phyloP scores from a whole-genome alignment of 305 asterid species.

The Solanum hybrid region DNA sequence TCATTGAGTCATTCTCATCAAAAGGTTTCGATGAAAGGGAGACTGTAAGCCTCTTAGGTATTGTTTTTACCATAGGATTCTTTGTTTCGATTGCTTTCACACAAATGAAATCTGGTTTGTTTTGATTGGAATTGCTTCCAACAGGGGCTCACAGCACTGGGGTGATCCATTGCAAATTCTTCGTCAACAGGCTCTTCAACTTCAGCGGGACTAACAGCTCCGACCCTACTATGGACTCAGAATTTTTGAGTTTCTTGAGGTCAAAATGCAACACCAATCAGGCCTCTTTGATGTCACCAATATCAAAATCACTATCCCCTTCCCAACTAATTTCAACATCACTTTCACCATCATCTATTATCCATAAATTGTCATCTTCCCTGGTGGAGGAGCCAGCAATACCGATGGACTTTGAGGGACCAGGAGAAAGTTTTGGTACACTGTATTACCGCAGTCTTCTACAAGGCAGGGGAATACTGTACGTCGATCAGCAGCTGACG shows the following conservation, averaged over 20 bases:
- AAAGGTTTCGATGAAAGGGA: slow-evolving; percentile 66
- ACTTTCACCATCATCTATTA: slow-evolving; percentile 20
- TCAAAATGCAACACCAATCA: slow-evolving; percentile 39
- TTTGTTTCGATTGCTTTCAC: neutral
- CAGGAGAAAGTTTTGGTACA: slow-evolving; percentile 49
- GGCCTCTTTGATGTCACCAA: slow-evolving; percentile 14
- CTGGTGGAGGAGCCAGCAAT: slow-evolving; percentile 30
- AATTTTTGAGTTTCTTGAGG: slow-evolving; percentile 42
- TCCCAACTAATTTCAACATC: slow-evolving; percentile 9
- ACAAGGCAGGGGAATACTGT: slow-evolving; percentile 54
- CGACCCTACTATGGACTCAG: slow-evolving; percentile 55
- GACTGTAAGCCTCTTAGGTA: slow-evolving; percentile 64
- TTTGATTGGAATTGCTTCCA: neutral
- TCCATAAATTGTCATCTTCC: slow-evolving; percentile 7
- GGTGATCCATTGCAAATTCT: slow-evolving; percentile 55
- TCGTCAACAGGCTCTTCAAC: slow-evolving; percentile 44
- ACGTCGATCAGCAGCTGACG: slow-evolving; percentile 69
- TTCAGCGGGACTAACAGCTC: slow-evolving; percentile 33
- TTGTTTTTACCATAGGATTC: neutral
- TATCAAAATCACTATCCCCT: slow-evolving; percentile 14
- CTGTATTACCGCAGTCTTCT: slow-evolving; percentile 57
- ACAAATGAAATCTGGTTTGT: neutral
- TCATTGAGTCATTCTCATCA: slow-evolving; percentile 34
- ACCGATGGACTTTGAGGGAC: slow-evolving; percentile 76
- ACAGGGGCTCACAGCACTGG: slow-evolving; percentile 88